These are phyloP conservation scores for Starmerella apis DNA, from an alignment of 805 yeast genomes.

Conservation along the genomic window DNA sequence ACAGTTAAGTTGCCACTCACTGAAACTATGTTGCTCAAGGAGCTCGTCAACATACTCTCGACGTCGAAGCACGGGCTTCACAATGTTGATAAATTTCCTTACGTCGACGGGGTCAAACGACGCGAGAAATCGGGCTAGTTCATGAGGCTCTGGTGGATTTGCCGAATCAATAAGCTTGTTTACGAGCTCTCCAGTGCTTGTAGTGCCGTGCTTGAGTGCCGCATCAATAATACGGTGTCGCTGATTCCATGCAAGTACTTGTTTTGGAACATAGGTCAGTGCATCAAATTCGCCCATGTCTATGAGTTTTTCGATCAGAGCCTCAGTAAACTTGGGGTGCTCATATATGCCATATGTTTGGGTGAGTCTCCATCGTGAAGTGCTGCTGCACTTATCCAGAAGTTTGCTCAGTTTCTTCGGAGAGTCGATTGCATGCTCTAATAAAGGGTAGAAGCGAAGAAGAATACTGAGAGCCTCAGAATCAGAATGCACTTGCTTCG, in stretches of 20 bases:
- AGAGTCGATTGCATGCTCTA: neutral
- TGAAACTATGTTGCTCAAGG: neutral
- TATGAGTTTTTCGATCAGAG: constrained; percentile 13
- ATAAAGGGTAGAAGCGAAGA: constrained; percentile 19
- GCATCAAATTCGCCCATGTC: constrained; percentile 6
- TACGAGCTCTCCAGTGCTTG: constrained; percentile 5
- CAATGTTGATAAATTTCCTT: neutral
- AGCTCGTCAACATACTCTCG: neutral
- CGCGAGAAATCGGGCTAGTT: neutral
- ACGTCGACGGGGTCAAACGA: constrained; percentile 1
- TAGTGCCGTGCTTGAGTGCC: neutral
- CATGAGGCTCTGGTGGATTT: constrained; percentile 10
- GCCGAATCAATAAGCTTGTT: constrained; percentile 10
- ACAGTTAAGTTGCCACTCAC: constrained; percentile 13
- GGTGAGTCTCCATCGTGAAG: constrained; percentile 5
- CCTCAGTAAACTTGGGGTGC: neutral
- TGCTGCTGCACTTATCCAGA: neutral
- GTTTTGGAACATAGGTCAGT: constrained; percentile 10
- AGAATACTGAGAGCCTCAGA: no score
- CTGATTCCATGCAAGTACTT: constrained; percentile 16
- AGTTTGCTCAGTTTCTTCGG: neutral
- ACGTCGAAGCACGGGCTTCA: neutral
- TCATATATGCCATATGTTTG: neutral
- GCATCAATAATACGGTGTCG: constrained; percentile 12
- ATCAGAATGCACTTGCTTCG: neutral